Evolutionary conservation across 2,329 filamentous ascomycete species (phyloP), one percentile per base, ranked within the genome.

Genomic region (Claviceps humidiphila): DNA sequence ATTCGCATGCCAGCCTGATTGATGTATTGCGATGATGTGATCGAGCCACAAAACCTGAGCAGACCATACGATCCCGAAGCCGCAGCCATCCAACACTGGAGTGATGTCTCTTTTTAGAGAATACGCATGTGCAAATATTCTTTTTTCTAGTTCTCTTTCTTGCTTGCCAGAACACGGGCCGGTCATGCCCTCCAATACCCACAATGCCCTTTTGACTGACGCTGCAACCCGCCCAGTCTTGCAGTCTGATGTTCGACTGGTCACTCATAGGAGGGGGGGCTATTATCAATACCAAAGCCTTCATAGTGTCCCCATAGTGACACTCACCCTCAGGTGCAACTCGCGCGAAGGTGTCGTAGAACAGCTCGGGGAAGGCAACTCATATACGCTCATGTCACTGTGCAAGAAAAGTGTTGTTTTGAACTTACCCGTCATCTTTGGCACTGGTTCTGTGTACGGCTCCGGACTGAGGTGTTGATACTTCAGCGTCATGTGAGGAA

Each of bases 391-490:
- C 20, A 40, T 50, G 26, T 44, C 47, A 46, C 30, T 24, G 13
- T n/a, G 37, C 40, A 20, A 30, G 17, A 52, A 5, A 49, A 45
- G 20, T 16, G 9, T 34, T 17, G 11, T 4, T 17, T 43, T 9
- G 40, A 16, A 71, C 69, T 71, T 63, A 72, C 69, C 69, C 69
- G 53, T 72, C 69, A 63, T 72, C 69, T 61, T 72, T 72, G 59
- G 90, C 87, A 55, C 83, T 85, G 56, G 86, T 81, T 55, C 77
- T 80, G 56, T 70, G 67, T 16, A 69, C 66, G 26, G 64, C 63
- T 53, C 68, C 67, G 39, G 66, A 65, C 3, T 63, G 61, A 41
- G 66, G 67, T 47, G 61, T 62, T 40, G 68, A 60, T 34, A 59
- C 58, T 42, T 55, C 59, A 20, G 61, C 61, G 30, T 68, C 63